A percentile compares a stretch with the other conserved stretches of the same genome.
Conservation (phyloP, 139 green algal genomes). For the Closterium sp. region DNA sequence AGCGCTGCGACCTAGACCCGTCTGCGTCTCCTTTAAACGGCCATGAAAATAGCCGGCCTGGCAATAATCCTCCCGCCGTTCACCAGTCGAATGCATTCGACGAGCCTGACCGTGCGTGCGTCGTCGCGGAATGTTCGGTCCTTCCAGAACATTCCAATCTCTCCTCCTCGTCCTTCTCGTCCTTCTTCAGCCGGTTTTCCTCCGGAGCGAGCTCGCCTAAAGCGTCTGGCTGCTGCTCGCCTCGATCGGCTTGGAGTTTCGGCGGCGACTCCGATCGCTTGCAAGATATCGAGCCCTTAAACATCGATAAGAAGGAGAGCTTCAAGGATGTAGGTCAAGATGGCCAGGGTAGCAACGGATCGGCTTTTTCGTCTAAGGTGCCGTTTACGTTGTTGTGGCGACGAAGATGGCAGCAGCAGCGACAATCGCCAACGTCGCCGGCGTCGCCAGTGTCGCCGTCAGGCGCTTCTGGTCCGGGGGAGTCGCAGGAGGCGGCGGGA, state of each 20-base stretch:
- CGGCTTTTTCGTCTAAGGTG: not conserved
- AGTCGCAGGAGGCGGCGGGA: not conserved
- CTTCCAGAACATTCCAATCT: not conserved
- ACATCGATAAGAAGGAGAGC: not conserved
- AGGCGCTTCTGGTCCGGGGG: not conserved
- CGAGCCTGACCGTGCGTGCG: not conserved
- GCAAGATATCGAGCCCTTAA: not conserved
- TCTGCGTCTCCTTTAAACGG: not conserved
- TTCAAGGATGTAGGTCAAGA: not conserved
- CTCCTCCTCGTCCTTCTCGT: not conserved
- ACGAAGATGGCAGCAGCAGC: not conserved
- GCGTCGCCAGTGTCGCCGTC: not conserved
- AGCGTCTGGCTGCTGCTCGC: not conserved
- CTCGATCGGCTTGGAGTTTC: not conserved
- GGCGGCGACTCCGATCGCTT: not conserved
- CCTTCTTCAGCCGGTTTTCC: not conserved
- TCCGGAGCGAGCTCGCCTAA: not conserved
- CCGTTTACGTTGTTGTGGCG: not conserved
- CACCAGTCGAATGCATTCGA: not conserved
- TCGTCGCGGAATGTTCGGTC: not conserved
- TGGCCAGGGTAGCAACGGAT: not conserved
- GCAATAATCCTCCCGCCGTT: not conserved
- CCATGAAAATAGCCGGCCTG: not conserved
- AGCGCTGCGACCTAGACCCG: not conserved
- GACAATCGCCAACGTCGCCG: not conserved